Evolutionary conservation across 345 rosid species (phyloP).

Genomic region (Cardamine chenopodiifolia): DNA sequence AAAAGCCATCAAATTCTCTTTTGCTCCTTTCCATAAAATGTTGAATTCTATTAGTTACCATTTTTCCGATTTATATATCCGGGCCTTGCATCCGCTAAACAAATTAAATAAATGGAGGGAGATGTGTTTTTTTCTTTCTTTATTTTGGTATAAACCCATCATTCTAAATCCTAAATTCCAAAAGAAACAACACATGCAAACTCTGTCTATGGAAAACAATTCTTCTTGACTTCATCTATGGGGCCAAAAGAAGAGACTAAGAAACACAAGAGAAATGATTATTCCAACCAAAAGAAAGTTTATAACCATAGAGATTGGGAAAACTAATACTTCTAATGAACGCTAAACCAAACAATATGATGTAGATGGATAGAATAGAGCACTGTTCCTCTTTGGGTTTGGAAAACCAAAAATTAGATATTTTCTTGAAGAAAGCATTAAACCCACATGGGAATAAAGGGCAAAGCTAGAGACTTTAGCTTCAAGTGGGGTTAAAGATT

Average conservation of each 20-base stretch:
- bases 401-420: constrained; percentile 1
- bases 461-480: constrained; percentile 29
- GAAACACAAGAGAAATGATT: too few relatives aligned
- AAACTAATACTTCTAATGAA: background rate
- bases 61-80: too few relatives aligned
- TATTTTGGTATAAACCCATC: constrained; percentile 1
- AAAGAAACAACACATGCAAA: constrained; percentile 23
- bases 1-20: constrained; percentile 15
- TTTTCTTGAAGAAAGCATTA: constrained; percentile 20
- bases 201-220: constrained; percentile 25
- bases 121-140: background rate
- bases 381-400: constrained; percentile 29
- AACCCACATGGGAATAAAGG: constrained; percentile 35
- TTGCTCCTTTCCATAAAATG: constrained; percentile 6
- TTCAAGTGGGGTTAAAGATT: constrained; percentile 35
- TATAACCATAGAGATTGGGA: background rate
- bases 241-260: too few relatives aligned
- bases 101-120: background rate
- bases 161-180: constrained; percentile 1
- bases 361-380: constrained; percentile 2
- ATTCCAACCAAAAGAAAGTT: constrained; percentile 9
- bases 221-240: too few relatives aligned
- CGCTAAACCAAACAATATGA: background rate
- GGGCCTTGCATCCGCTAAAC: background rate
- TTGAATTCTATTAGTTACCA: background rate